phyloP scores from a whole-genome alignment of 2,329 filamentous ascomycete genomes.

The Tolypocladium ophioglossoides region DNA sequence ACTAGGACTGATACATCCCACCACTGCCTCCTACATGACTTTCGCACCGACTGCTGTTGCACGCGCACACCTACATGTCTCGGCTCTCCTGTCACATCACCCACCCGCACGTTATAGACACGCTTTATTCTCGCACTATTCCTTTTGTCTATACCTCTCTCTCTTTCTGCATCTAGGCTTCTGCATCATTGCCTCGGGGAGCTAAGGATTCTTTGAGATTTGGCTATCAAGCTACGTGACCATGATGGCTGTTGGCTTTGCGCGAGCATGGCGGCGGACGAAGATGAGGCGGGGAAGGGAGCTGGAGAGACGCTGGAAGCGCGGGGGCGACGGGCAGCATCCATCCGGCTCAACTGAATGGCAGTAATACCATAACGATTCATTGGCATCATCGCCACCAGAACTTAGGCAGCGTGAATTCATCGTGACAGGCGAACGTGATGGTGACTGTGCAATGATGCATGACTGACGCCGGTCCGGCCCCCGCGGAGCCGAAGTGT shows the following conservation, averaged over 20 bases:
- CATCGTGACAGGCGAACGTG: not conserved
- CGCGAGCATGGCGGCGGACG: not conserved
- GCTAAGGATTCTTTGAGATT: not conserved
- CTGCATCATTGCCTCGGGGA: not conserved
- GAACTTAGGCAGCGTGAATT: not conserved
- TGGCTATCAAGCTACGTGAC: not conserved
- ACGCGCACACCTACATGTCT: not conserved
- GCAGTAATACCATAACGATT: slow-evolving; percentile 24
- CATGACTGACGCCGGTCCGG: not conserved
- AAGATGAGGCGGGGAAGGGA: not conserved
- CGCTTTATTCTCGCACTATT: not conserved
- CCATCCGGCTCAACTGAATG: slow-evolving; percentile 17
- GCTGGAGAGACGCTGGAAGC: not conserved
- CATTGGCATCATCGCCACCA: not conserved
- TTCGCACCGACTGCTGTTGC: not conserved
- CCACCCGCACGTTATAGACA: not conserved
- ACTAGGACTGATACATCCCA: not conserved
- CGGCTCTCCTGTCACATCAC: not conserved
- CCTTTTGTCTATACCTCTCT: not conserved
- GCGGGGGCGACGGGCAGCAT: not conserved
- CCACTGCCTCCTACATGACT: not conserved
- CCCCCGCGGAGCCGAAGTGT: not conserved
- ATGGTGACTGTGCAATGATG: not conserved
- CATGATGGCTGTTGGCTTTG: not conserved
- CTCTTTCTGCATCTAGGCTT: not conserved